Evolutionary conservation across 768 basidiomycete genomes (phyloP).

Genomic region (Pulveroboletus sp.): DNA sequence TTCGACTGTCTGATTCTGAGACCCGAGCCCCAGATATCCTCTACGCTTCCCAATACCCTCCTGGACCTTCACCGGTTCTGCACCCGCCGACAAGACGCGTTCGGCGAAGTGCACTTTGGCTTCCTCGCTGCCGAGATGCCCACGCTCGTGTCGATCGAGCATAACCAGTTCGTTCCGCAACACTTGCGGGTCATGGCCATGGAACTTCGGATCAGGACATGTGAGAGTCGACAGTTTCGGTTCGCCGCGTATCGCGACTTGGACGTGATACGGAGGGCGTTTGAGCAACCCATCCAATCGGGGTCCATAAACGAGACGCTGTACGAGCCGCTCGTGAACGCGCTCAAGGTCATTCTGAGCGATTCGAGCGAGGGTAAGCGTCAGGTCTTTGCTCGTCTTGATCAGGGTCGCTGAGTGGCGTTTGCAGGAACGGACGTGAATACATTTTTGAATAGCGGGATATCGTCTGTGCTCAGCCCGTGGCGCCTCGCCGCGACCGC

Average conservation of each 20-base stretch:
- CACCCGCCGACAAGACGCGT: conserved; percentile 66
- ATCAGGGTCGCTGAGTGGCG: neutral
- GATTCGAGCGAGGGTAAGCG: conserved; percentile 55
- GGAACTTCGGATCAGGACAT: conserved; percentile 54
- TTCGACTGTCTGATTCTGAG: conserved; percentile 58
- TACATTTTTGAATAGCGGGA: conserved; percentile 51
- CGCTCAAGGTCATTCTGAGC: conserved; percentile 62
- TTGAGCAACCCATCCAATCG: conserved; percentile 57
- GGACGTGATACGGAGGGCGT: conserved; percentile 63
- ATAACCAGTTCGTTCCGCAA: conserved; percentile 49
- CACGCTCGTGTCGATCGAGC: conserved; percentile 66
- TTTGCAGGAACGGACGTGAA: conserved; percentile 41
- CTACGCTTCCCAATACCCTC: conserved; percentile 44
- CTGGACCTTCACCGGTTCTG: conserved; percentile 66
- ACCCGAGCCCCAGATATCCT: conserved; percentile 42
- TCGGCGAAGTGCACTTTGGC: conserved; percentile 61
- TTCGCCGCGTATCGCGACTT: conserved; percentile 74
- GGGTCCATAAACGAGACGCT: conserved; percentile 46
- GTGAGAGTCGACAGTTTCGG: conserved; percentile 63
- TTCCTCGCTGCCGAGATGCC: conserved; percentile 62
- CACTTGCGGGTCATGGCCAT: conserved; percentile 46
- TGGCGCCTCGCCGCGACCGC: conserved; percentile 83
- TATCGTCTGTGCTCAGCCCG: conserved; percentile 67
- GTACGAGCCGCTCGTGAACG: conserved; percentile 61
- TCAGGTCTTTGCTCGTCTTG: neutral